Conservation (phyloP, 495 filamentous ascomycete genomes). For the Tuber microsphaerosporum region DNA sequence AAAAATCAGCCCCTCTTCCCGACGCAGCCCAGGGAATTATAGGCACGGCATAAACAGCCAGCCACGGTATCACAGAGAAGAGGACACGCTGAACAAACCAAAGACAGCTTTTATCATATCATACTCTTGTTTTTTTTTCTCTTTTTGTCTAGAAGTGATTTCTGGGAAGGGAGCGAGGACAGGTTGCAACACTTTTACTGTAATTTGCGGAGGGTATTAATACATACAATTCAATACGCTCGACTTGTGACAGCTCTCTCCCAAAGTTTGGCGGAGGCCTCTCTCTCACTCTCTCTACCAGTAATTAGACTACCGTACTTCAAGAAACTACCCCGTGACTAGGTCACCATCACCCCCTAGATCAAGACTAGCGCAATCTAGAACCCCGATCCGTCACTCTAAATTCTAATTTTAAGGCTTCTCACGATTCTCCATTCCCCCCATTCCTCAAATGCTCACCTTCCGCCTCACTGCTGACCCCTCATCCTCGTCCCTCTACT, state of each 20-base stretch:
- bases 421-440: neutral
- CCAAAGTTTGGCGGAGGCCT: neutral
- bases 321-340: neutral
- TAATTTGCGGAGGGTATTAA: too few relatives aligned
- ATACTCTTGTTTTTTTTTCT: too few relatives aligned
- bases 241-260: neutral
- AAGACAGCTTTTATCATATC: slow-evolving; percentile 1
- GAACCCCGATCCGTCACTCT: neutral
- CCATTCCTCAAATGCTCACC: neutral
- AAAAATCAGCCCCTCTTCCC: neutral
- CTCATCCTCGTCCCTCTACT: neutral
- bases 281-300: neutral
- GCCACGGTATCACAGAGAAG: neutral
- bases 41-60: neutral
- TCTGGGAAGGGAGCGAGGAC: neutral
- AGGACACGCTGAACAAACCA: neutral
- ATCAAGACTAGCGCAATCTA: neutral
- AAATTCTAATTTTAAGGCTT: neutral
- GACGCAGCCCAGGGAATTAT: neutral
- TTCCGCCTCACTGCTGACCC: neutral
- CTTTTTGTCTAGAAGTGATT: neutral
- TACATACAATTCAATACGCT: neutral
- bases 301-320: too few relatives aligned
- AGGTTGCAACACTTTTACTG: neutral
- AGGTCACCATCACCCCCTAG: neutral